Evolutionary conservation across 108 stramenopile species (phyloP).

Genomic region (Nitzschia sp.): DNA sequence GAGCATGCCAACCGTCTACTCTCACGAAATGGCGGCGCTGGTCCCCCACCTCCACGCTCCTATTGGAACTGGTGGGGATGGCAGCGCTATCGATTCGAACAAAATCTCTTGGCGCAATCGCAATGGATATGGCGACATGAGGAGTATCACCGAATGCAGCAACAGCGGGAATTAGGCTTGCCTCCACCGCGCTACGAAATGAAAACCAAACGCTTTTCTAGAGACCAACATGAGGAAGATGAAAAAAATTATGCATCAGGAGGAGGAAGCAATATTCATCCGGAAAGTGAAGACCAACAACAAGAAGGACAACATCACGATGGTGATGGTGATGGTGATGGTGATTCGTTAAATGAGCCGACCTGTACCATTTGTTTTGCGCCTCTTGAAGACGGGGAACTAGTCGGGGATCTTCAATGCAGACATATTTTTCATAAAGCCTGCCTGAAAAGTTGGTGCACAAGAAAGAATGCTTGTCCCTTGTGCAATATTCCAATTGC

Average conservation of each 20-base stretch:
- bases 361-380: constrained; percentile 71
- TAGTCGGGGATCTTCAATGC: constrained; percentile 70
- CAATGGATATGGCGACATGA: constrained; percentile 26
- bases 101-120: constrained; percentile 17
- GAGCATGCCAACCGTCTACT: constrained; percentile 13
- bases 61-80: constrained; percentile 3
- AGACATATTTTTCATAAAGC: constrained; percentile 68
- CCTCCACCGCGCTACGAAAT: constrained; percentile 23
- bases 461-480: constrained; percentile 70
- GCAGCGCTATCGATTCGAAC: constrained; percentile 25
- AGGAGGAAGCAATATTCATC: background rate
- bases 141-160: constrained; percentile 13
- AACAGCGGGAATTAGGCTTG: constrained; percentile 6
- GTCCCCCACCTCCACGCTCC: background rate
- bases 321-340: constrained; percentile 9
- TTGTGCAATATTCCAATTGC: constrained; percentile 39
- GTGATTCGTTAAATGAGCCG: constrained; percentile 8
- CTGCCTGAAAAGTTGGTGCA: constrained; percentile 72
- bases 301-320: constrained; percentile 4
- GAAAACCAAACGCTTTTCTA: constrained; percentile 18
- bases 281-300: constrained; percentile 1
- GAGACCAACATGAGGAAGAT: background rate
- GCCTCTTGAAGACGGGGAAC: constrained; percentile 70
- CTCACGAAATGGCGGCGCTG: background rate
- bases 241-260: background rate